These are phyloP conservation scores for Pseudogymnoascus sp. DNA, from an alignment of 2,329 filamentous ascomycete genomes.

Conservation along the genomic window DNA sequence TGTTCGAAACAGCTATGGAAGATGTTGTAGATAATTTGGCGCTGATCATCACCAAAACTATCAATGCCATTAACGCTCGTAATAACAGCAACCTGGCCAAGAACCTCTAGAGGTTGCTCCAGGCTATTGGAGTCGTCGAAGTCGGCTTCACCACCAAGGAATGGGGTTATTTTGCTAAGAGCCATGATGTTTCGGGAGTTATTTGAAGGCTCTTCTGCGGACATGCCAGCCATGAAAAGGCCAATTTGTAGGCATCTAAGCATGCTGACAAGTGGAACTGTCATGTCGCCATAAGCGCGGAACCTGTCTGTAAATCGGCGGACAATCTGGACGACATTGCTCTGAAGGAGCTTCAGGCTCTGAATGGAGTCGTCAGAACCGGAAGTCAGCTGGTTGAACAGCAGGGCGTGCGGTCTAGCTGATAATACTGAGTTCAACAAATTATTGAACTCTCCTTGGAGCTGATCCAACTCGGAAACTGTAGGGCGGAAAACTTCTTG, in stretches of 20 bases:
- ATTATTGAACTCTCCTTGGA: conserved; percentile 80
- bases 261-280: conserved; percentile 68
- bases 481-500: conserved; percentile 64
- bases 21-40: conserved; percentile 53
- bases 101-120: conserved; percentile 37
- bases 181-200: conserved; percentile 13
- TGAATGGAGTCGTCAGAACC: conserved; percentile 16
- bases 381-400: conserved; percentile 19
- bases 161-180: conserved; percentile 44
- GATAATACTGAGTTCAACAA: conserved; percentile 46
- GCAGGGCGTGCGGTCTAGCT: conserved; percentile 16
- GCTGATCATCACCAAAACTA: conserved; percentile 35
- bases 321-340: conserved; percentile 61
- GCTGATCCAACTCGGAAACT: conserved; percentile 55
- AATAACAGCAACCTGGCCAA: conserved; percentile 40
- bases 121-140: background rate
- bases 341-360: conserved; percentile 37
- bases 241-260: conserved; percentile 73
- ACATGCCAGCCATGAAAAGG: conserved; percentile 48
- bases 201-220: conserved; percentile 9
- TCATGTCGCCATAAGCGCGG: conserved; percentile 77
- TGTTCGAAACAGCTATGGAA: conserved; percentile 68
- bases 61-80: conserved; percentile 42
- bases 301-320: conserved; percentile 62
- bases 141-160: conserved; percentile 40